Percentiles rank a stretch among this genome's conserved stretches.
phyloP scores from a whole-genome alignment of 495 filamentous ascomycete genomes.

The Aspergillus mulundensis region DNA sequence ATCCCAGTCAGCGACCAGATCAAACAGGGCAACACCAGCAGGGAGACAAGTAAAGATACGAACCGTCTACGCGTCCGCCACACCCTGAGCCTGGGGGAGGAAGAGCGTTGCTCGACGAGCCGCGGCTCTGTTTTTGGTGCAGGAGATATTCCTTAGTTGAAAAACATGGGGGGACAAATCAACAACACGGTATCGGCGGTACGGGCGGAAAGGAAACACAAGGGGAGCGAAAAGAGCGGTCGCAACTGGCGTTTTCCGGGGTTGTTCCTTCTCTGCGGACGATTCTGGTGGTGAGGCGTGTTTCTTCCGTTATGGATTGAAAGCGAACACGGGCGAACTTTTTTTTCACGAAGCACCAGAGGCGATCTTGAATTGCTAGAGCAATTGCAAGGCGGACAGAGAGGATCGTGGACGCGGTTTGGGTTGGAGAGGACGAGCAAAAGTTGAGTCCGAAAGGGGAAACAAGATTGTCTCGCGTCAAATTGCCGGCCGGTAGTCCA shows the following conservation, averaged over 20 bases:
- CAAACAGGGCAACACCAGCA: slow-evolving; percentile 2
- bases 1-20: slow-evolving; percentile 13
- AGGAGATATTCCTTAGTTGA: slow-evolving; percentile 40
- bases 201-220: slow-evolving; percentile 23
- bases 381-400: slow-evolving; percentile 12
- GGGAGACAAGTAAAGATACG: slow-evolving; percentile 22
- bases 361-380: slow-evolving; percentile 1
- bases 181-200: slow-evolving; percentile 23
- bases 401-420: slow-evolving; percentile 4
- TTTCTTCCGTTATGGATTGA: slow-evolving; percentile 3
- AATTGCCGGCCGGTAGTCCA: slow-evolving; percentile 25
- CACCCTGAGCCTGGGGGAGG: slow-evolving; percentile 37
- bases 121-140: slow-evolving; percentile 34
- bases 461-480: slow-evolving; percentile 28
- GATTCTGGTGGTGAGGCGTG: slow-evolving; percentile 11
- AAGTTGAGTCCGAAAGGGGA: slow-evolving; percentile 9
- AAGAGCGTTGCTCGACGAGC: slow-evolving; percentile 44
- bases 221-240: slow-evolving; percentile 21
- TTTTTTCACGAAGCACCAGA: slow-evolving; percentile 9
- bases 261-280: slow-evolving; percentile 18
- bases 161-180: slow-evolving; percentile 37
- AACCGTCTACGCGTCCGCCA: slow-evolving; percentile 48
- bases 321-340: slow-evolving; percentile 4
- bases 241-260: slow-evolving; percentile 17
- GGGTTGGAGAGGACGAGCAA: slow-evolving; percentile 9